Evolutionary conservation across 73 alveolate species (phyloP).

Genomic region (Paramecium biaurelia): DNA sequence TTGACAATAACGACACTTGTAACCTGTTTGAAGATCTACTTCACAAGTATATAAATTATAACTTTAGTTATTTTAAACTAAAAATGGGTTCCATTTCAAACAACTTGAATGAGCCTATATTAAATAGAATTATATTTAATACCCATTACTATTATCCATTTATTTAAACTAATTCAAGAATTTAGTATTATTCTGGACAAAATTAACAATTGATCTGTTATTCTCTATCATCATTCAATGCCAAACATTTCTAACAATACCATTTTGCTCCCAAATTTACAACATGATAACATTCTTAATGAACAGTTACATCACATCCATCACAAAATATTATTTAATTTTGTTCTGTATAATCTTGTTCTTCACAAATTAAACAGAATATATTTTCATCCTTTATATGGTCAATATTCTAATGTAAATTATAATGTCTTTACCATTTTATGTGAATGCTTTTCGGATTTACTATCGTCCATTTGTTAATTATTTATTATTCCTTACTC

Average conservation of each 20-base stretch:
- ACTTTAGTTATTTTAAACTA: not conserved
- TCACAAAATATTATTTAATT: conserved; percentile 36
- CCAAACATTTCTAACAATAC: conserved; percentile 24
- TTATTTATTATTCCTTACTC: not conserved
- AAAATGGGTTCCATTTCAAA: not conserved
- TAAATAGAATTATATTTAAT: no score
- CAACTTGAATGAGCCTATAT: conserved; percentile 30
- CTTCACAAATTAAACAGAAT: conserved; percentile 30
- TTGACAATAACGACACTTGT: conserved; percentile 9
- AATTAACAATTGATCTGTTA: not conserved
- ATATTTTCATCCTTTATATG: not conserved
- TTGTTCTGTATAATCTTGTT: not conserved
- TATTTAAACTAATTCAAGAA: not conserved
- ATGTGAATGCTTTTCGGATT: not conserved
- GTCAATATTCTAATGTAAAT: not conserved
- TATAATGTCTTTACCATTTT: not conserved
- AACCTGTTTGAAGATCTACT: not conserved
- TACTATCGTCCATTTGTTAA: not conserved
- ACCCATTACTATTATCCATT: conserved; percentile 24
- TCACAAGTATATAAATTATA: not conserved
- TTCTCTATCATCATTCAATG: not conserved
- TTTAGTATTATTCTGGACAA: conserved; percentile 21
- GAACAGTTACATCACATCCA: conserved; percentile 54
- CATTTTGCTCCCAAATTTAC: not conserved
- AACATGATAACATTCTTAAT: conserved; percentile 17